Evolutionary conservation across 306 rosid species (phyloP), one percentile per base, ranked within the genome.

Genomic region (Acacia crassicarpa): DNA sequence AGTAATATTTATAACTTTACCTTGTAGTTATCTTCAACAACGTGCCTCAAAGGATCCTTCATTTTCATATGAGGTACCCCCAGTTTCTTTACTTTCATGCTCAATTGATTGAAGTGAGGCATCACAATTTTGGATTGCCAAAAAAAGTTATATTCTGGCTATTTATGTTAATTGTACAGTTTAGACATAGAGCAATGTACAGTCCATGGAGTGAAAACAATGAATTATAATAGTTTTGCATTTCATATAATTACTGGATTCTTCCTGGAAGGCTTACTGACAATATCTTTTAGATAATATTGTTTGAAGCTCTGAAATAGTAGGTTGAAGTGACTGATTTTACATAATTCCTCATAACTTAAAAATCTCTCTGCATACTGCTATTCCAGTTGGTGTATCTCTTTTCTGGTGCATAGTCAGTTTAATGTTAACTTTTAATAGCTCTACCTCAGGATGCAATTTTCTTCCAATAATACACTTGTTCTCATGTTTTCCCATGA

Each of bases 1-100:
- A 81, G 76, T 83, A 45, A 48, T 69, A 44, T 72, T 68, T 49
- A 17, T 80, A 25, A 67, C 66, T 84, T 81, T 78, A 23, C 68
- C 70, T 62, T 90, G 92, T 85, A 95, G 98, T 87, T 95, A 93
- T 93, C 94, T 93, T 87, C 90, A 91, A 88, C 90, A 89, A 15
- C 97, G 98, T 67, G 88, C 87, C 6, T 85, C 63, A 54, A 93
- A 89, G 91, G 97, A 93, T 83, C 85, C 96, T 72, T 91, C 94
- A 6, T 93, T 93, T 88, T 86, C 98, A 9, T 95, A 89, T 7
- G 99, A 95, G 99, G 99, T 95, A 95, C 68, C 22, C 46, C 58
- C n/a, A n/a, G 74, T 53, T 80, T 80, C 78, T 79, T 45, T 68
- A 48, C 70, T 82, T 9, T 2, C 51, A 43, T 70, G 30, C 32